These are phyloP conservation scores for Diaporthe nobilis DNA, from an alignment of 2,329 filamentous ascomycete species.

Conservation along the genomic window DNA sequence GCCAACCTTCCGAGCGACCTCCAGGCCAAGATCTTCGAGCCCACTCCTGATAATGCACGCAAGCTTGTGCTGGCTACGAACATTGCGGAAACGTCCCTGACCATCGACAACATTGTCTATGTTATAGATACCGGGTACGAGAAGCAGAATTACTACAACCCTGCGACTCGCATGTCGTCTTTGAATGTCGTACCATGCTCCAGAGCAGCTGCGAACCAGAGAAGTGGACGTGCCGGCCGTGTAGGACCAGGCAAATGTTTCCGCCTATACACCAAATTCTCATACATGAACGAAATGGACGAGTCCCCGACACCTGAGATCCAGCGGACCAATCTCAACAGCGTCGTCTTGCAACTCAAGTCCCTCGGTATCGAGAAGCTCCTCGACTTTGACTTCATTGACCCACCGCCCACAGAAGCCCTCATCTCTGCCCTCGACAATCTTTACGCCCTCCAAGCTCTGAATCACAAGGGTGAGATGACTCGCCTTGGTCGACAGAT, in stretches of 20 bases:
- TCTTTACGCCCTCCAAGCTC: constrained; percentile 88
- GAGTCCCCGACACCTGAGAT: constrained; percentile 95
- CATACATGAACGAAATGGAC: constrained; percentile 94
- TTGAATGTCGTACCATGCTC: constrained; percentile 93
- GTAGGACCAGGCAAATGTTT: constrained; percentile 95
- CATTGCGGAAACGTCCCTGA: constrained; percentile 95
- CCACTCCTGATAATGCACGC: constrained; percentile 84
- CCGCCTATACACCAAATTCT: constrained; percentile 92
- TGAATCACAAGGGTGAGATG: constrained; percentile 90
- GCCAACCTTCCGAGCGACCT: constrained; percentile 92
- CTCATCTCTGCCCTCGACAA: constrained; percentile 91
- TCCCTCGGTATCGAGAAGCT: constrained; percentile 93
- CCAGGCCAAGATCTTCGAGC: constrained; percentile 94
- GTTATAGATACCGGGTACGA: constrained; percentile 96
- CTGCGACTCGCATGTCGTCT: constrained; percentile 91
- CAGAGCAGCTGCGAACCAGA: constrained; percentile 91
- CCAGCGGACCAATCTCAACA: constrained; percentile 88
- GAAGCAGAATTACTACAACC: constrained; percentile 95
- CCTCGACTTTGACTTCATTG: constrained; percentile 96
- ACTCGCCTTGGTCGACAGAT: constrained; percentile 94
- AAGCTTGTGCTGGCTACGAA: constrained; percentile 97
- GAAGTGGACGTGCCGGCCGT: constrained; percentile 92
- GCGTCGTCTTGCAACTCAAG: constrained; percentile 88
- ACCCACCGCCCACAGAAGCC: constrained; percentile 89
- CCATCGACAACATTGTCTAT: constrained; percentile 95